Percentiles rank a stretch among this genome's conserved stretches.
Evolutionary conservation across 2,329 filamentous ascomycete genomes (phyloP).

Genomic region (Nemania bipapillata): DNA sequence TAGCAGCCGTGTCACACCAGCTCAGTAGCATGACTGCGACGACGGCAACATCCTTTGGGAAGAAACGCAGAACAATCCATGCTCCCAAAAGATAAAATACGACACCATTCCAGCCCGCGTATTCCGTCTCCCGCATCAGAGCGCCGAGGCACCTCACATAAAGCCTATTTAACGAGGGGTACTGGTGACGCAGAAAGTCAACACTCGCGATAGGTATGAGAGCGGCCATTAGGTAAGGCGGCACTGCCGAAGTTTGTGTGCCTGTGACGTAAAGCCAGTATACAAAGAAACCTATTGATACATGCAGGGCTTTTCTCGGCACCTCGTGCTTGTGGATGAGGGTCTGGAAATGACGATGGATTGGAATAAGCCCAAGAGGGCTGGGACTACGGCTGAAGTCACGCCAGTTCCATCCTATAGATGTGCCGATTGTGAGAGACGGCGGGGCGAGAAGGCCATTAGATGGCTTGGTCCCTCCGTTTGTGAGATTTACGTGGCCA

Average conservation of each 20-base stretch:
- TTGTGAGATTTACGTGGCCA: constrained; percentile 39
- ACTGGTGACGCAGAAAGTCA: constrained; percentile 86
- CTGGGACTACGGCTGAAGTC: constrained; percentile 92
- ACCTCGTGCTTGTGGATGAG: constrained; percentile 98
- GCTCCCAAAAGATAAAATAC: constrained; percentile 95
- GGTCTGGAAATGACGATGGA: constrained; percentile 88
- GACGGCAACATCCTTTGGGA: constrained; percentile 92
- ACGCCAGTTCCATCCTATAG: constrained; percentile 77
- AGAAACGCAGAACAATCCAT: constrained; percentile 84
- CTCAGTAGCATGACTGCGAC: constrained; percentile 89
- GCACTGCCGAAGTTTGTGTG: constrained; percentile 78
- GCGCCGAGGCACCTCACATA: constrained; percentile 88
- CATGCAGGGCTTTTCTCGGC: constrained; percentile 89
- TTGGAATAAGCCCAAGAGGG: constrained; percentile 91
- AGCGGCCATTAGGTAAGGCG: constrained; percentile 82
- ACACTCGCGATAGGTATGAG: constrained; percentile 85
- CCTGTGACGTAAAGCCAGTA: constrained; percentile 85
- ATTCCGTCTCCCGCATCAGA: constrained; percentile 97
- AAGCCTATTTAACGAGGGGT: constrained; percentile 80
- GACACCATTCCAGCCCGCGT: constrained; percentile 92
- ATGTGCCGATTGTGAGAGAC: constrained; percentile 57
- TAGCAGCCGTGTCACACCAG: constrained; percentile 98
- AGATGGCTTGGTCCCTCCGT: constrained; percentile 46
- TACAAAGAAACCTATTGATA: constrained; percentile 95
- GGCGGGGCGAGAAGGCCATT: constrained; percentile 80